Evolutionary conservation across 2,329 filamentous ascomycete genomes (phyloP).

Genomic region (Penicillium hordei): DNA sequence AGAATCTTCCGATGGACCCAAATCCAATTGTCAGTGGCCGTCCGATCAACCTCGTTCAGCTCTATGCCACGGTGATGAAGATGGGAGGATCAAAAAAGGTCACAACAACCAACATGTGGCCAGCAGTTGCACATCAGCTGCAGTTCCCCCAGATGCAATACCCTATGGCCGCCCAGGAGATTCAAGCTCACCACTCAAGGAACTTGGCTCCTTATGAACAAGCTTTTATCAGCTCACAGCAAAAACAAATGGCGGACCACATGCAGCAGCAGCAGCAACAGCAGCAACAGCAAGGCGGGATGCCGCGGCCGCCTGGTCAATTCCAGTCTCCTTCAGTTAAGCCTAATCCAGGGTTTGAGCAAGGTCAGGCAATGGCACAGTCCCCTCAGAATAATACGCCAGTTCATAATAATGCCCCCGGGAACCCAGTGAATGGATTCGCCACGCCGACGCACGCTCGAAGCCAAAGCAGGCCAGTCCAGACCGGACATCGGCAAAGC

Average conservation of each 20-base stretch:
- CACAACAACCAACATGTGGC: conserved; percentile 70
- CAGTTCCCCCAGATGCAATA: conserved; percentile 61
- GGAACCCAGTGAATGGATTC: conserved; percentile 41
- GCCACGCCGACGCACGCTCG: conserved; percentile 39
- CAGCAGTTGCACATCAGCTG: conserved; percentile 65
- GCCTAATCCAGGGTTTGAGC: conserved; percentile 51
- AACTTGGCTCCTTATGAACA: conserved; percentile 75
- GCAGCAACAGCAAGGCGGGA: conserved; percentile 23
- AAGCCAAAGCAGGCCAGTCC: conserved; percentile 33
- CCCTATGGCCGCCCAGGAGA: conserved; percentile 65
- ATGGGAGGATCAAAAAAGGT: conserved; percentile 75
- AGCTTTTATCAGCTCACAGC: conserved; percentile 46
- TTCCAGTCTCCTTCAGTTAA: conserved; percentile 49
- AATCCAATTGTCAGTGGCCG: conserved; percentile 73
- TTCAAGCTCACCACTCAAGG: conserved; percentile 71
- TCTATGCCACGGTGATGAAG: conserved; percentile 77
- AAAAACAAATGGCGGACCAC: conserved; percentile 39
- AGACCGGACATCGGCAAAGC: conserved; percentile 32
- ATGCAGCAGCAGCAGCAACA: conserved; percentile 28
- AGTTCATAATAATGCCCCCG: conserved; percentile 32
- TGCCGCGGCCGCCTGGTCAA: conserved; percentile 42
- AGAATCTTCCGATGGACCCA: conserved; percentile 70
- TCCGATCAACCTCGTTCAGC: conserved; percentile 68
- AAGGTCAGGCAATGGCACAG: conserved; percentile 34
- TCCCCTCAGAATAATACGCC: conserved; percentile 35